A percentile compares a stretch with the other conserved stretches of the same genome.
Conservation (phyloP, 2,329 filamentous ascomycete species). For the Aspergillus chevalieri region DNA sequence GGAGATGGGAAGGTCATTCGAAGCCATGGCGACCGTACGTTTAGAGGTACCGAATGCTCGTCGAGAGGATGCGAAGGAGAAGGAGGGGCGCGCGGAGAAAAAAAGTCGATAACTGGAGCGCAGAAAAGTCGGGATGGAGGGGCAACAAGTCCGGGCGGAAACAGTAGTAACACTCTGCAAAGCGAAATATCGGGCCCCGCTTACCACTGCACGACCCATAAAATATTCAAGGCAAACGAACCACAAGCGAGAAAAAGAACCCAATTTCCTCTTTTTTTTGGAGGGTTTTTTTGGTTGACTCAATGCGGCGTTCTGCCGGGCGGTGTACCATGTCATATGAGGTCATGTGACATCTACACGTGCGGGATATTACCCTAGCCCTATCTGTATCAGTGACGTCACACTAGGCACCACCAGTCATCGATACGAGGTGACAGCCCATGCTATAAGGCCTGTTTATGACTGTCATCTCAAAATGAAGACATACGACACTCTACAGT, state of each 20-base stretch:
- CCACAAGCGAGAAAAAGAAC: conserved; percentile 16
- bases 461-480: too few species aligned
- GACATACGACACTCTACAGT: too few species aligned
- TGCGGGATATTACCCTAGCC: conserved; percentile 6
- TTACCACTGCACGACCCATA: conserved; percentile 36
- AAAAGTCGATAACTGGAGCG: not conserved
- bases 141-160: conserved; percentile 1
- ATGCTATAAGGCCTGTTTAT: too few species aligned
- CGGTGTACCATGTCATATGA: conserved; percentile 20
- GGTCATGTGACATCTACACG: not conserved
- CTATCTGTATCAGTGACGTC: conserved; percentile 12
- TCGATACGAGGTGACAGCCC: not conserved
- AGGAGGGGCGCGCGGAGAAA: conserved; percentile 5
- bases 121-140: not conserved
- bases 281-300: conserved; percentile 23
- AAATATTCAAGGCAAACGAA: conserved; percentile 15
- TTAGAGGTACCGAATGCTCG: conserved; percentile 4
- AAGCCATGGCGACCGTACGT: conserved; percentile 26
- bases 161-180: conserved; percentile 9
- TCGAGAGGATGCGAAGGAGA: conserved; percentile 6
- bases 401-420: not conserved
- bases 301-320: conserved; percentile 18
- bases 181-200: conserved; percentile 34
- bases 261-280: conserved; percentile 19
- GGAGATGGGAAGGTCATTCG: conserved; percentile 26